Evolutionary conservation across 2,329 filamentous ascomycete genomes (phyloP).

Genomic region (Claviceps purpurea): DNA sequence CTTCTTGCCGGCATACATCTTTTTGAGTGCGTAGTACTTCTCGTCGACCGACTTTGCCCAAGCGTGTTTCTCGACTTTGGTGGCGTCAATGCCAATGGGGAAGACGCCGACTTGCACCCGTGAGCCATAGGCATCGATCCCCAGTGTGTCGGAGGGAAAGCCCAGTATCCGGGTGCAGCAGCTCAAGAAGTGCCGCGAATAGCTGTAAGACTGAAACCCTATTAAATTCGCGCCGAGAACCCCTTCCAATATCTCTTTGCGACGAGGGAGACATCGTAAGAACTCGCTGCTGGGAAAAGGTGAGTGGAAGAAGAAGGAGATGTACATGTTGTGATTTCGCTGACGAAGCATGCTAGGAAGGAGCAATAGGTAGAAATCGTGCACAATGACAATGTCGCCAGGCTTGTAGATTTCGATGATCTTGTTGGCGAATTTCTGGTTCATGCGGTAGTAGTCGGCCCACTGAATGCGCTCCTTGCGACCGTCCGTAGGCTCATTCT

Average conservation of each 20-base stretch:
- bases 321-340: conserved; percentile 75
- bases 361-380: conserved; percentile 88
- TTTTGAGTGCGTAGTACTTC: conserved; percentile 58
- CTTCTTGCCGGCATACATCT: conserved; percentile 78
- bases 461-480: conserved; percentile 70
- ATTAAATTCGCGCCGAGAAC: conserved; percentile 85
- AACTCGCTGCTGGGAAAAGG: conserved; percentile 96
- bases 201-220: conserved; percentile 91
- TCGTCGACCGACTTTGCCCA: conserved; percentile 58
- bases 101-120: conserved; percentile 88
- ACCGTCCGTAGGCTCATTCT: conserved; percentile 79
- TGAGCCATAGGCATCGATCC: conserved; percentile 78
- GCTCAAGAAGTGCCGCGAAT: conserved; percentile 85
- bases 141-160: conserved; percentile 74
- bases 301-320: conserved; percentile 86
- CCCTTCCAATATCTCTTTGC: conserved; percentile 83
- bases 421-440: conserved; percentile 79
- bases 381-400: conserved; percentile 82
- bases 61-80: conserved; percentile 60
- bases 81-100: conserved; percentile 87
- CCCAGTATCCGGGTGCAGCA: conserved; percentile 84
- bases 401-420: conserved; percentile 84
- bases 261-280: conserved; percentile 71
- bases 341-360: conserved; percentile 82
- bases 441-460: conserved; percentile 88